Percentiles rank a stretch among this genome's conserved stretches.
Evolutionary conservation across 768 basidiomycete genomes (phyloP).

Genomic region (Phallus indusiatus): DNA sequence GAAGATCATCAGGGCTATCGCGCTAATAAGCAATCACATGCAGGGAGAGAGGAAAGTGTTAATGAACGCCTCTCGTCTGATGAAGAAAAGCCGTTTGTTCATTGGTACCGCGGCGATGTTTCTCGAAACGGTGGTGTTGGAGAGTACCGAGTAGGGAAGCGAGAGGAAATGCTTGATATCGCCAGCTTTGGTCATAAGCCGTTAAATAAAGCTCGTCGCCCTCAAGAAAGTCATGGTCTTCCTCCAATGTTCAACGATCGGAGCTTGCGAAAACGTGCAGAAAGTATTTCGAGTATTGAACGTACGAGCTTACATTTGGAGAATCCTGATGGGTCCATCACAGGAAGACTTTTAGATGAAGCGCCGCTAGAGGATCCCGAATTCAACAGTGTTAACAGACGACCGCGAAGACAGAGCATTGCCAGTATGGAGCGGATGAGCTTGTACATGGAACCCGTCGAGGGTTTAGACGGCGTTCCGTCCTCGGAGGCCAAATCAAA

Average conservation of each 20-base stretch:
- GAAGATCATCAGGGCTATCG: slow-evolving; percentile 1
- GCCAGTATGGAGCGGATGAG: slow-evolving; percentile 45
- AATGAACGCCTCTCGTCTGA: slow-evolving; percentile 48
- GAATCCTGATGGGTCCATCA: slow-evolving; percentile 37
- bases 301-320: slow-evolving; percentile 64
- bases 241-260: slow-evolving; percentile 9
- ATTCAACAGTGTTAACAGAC: slow-evolving; percentile 14
- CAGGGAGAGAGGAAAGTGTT: neutral
- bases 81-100: slow-evolving; percentile 76
- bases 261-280: slow-evolving; percentile 47
- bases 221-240: slow-evolving; percentile 14
- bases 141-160: slow-evolving; percentile 62
- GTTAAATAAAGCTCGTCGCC: slow-evolving; percentile 17
- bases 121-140: slow-evolving; percentile 86
- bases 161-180: slow-evolving; percentile 81
- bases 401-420: slow-evolving; percentile 48
- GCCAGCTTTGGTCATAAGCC: slow-evolving; percentile 69
- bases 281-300: slow-evolving; percentile 39
- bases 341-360: slow-evolving; percentile 63
- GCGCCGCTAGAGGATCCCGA: slow-evolving; percentile 68
- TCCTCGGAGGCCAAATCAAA: no score
- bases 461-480: no score
- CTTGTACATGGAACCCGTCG: slow-evolving; percentile 47
- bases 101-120: slow-evolving; percentile 85
- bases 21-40: neutral